A percentile compares a stretch with the other conserved stretches of the same genome.
These are phyloP conservation scores for Lasiodiplodia gonubiensis DNA, from an alignment of 2,329 filamentous ascomycete genomes.

Conservation along the genomic window DNA sequence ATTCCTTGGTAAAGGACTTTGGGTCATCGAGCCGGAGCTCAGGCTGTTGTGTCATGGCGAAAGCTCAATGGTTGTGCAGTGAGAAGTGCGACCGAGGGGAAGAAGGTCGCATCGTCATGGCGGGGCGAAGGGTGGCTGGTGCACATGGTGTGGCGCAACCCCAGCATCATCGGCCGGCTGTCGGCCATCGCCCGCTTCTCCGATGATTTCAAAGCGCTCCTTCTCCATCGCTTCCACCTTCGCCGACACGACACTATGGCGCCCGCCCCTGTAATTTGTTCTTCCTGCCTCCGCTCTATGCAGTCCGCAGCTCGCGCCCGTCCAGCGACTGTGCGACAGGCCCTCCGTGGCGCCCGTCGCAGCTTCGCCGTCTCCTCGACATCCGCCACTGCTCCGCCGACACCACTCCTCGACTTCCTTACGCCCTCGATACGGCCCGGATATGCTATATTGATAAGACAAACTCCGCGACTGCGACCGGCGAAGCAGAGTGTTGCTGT, in stretches of 20 bases:
- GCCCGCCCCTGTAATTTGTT: conserved; percentile 39
- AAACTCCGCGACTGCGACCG: background rate
- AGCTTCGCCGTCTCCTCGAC: conserved; percentile 9
- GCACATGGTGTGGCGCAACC: background rate
- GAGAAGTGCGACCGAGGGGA: background rate
- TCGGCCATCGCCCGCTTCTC: conserved; percentile 4
- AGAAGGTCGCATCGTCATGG: conserved; percentile 7
- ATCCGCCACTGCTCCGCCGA: conserved; percentile 13
- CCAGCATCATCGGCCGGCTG: conserved; percentile 11
- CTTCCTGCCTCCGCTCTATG: conserved; percentile 38
- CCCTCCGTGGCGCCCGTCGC: conserved; percentile 12
- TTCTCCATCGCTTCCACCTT: background rate
- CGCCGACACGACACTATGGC: conserved; percentile 28
- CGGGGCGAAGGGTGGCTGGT: conserved; percentile 14
- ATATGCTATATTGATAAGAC: background rate
- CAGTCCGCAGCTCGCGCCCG: conserved; percentile 17
- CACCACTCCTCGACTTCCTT: conserved; percentile 13
- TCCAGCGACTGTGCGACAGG: background rate
- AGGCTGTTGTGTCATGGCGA: conserved; percentile 2
- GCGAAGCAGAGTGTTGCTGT: background rate
- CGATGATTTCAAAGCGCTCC: conserved; percentile 22
- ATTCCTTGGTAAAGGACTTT: conserved; percentile 40
- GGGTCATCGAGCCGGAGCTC: conserved; percentile 17
- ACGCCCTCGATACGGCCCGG: background rate
- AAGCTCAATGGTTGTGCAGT: conserved; percentile 1